phyloP scores from a whole-genome alignment of 352 stramenopile genomes.

The Globisporangium viniferum region DNA sequence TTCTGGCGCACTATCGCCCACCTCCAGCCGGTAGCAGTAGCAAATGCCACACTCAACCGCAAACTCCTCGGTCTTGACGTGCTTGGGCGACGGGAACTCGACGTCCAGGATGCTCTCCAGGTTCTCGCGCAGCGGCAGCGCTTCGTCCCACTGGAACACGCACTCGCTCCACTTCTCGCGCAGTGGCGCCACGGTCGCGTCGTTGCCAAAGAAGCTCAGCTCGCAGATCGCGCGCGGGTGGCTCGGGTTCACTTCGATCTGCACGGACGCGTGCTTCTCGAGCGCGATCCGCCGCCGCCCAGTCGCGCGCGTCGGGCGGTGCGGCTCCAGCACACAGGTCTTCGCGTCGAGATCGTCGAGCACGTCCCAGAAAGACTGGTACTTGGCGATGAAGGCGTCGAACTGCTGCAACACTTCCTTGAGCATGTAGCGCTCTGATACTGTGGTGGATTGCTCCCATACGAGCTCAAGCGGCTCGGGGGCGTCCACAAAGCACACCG shows the following conservation, averaged over 20 bases:
- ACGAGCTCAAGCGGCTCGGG: conserved; percentile 40
- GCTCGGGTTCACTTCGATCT: conserved; percentile 60
- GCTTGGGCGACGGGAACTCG: conserved; percentile 55
- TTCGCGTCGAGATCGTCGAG: conserved; percentile 70
- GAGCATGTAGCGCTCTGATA: conserved; percentile 13
- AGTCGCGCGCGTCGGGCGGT: conserved; percentile 59
- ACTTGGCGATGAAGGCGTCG: conserved; percentile 20
- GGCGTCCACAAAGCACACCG: conserved; percentile 47
- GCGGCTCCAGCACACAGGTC: conserved; percentile 76
- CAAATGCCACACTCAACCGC: conserved; percentile 87
- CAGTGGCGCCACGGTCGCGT: conserved; percentile 44
- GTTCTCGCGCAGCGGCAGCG: conserved; percentile 53
- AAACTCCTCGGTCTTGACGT: conserved; percentile 58
- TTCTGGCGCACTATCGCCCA: conserved; percentile 2
- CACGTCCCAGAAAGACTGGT: conserved; percentile 78
- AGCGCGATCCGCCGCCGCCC: conserved; percentile 62
- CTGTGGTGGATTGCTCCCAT: not conserved
- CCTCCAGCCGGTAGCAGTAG: conserved; percentile 78
- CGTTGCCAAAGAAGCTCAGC: conserved; percentile 74
- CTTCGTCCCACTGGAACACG: conserved; percentile 60
- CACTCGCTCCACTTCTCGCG: conserved; percentile 59
- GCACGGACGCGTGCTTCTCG: conserved; percentile 62
- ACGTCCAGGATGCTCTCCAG: conserved; percentile 60
- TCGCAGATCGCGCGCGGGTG: conserved; percentile 48
- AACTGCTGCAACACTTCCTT: conserved; percentile 11